Percentiles rank a stretch among this genome's conserved stretches.
phyloP scores from a whole-genome alignment of 2,329 filamentous ascomycete genomes.

The Aspergillus hiratsukae region DNA sequence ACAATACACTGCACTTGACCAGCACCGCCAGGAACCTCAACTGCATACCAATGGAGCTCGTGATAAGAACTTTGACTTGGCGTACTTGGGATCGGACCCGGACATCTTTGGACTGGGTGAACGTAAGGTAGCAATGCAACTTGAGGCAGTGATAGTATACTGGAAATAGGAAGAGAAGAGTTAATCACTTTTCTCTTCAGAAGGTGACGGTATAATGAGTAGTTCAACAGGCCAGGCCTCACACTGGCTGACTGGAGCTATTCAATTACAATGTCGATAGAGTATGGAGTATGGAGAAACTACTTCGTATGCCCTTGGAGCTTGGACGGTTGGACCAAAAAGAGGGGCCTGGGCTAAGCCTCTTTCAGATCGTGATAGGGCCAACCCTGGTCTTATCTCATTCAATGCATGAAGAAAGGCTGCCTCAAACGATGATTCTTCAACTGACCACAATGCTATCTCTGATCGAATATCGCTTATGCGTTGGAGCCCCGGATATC shows the following conservation, averaged over 20 bases:
- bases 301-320: not conserved
- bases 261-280: not conserved
- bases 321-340: not conserved
- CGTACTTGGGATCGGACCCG: constrained; percentile 17
- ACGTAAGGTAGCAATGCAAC: not conserved
- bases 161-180: not conserved
- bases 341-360: not conserved
- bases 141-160: not conserved
- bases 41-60: constrained; percentile 31
- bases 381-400: not conserved
- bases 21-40: not conserved
- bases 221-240: not conserved
- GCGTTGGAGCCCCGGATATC: no score
- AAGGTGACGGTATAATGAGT: not conserved
- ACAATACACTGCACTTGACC: not conserved
- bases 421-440: not conserved
- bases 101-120: not conserved
- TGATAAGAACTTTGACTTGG: constrained; percentile 28
- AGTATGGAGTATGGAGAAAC: not conserved
- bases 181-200: not conserved
- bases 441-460: not conserved
- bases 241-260: not conserved
- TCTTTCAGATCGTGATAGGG: not conserved
- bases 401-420: not conserved
- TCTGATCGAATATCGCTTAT: no score